Percentiles rank a stretch among this genome's conserved stretches.
These are phyloP conservation scores for Senna siamea DNA, from an alignment of 306 rosid genomes.

Conservation along the genomic window DNA sequence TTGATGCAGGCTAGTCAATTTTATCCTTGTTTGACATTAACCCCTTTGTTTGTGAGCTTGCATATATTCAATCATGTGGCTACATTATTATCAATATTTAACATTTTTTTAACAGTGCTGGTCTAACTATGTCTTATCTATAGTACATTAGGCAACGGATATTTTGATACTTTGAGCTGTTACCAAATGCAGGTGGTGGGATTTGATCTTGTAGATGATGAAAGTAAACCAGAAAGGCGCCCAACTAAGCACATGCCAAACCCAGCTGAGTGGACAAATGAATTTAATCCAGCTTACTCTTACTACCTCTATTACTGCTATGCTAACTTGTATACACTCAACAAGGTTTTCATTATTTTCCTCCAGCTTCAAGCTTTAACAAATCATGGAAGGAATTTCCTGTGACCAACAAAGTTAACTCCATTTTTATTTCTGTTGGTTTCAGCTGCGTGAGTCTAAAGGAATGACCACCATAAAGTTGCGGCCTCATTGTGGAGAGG, in stretches of 20 bases:
- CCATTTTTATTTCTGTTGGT: slow-evolving; percentile 32
- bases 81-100: background rate
- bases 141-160: background rate
- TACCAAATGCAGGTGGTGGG: slow-evolving; percentile 72
- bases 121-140: background rate
- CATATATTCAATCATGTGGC: background rate
- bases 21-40: background rate
- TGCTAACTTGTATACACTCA: slow-evolving; percentile 76
- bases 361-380: slow-evolving; percentile 23
- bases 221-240: slow-evolving; percentile 91
- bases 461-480: slow-evolving; percentile 71
- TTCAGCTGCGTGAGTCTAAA: slow-evolving; percentile 77
- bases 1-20: slow-evolving; percentile 53
- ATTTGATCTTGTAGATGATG: slow-evolving; percentile 86
- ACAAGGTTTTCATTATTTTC: slow-evolving; percentile 62
- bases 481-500: slow-evolving; percentile 96
- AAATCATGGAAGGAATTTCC: slow-evolving; percentile 8
- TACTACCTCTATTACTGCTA: slow-evolving; percentile 80
- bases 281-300: slow-evolving; percentile 84
- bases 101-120: background rate
- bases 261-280: slow-evolving; percentile 84
- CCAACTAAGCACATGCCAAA: slow-evolving; percentile 95
- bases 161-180: slow-evolving; percentile 3
- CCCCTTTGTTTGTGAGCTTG: background rate
- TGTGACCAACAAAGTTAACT: slow-evolving; percentile 16